phyloP scores from a whole-genome alignment of 192 early-diverging fungal genomes.

The Coemansia sp. region DNA sequence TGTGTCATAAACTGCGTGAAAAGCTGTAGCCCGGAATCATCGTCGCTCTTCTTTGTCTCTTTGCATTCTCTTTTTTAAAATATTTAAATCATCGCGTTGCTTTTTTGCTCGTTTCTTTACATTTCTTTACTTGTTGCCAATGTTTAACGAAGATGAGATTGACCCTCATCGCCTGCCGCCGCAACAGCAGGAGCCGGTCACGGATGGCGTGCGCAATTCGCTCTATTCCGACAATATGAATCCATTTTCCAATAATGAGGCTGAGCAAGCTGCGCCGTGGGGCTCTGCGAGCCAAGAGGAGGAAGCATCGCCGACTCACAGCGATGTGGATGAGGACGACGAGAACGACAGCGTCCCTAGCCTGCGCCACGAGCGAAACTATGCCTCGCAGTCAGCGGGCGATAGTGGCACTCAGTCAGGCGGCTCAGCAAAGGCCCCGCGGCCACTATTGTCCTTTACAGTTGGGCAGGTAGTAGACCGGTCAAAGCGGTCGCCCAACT shows the following conservation, averaged over 20 bases:
- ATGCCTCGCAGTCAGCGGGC: neutral
- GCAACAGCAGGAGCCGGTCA: neutral
- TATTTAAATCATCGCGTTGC: neutral
- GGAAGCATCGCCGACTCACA: neutral
- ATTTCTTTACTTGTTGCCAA: neutral
- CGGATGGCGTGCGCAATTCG: conserved; percentile 10
- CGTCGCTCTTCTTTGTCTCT: neutral
- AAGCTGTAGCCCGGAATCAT: neutral
- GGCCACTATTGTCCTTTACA: conserved; percentile 37
- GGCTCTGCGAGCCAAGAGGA: neutral
- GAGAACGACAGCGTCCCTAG: neutral
- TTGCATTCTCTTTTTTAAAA: neutral
- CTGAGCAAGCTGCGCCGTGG: conserved; percentile 13
- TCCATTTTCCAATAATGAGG: conserved; percentile 29
- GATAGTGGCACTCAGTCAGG: neutral
- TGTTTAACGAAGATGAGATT: conserved; percentile 38
- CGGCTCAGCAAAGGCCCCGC: neutral
- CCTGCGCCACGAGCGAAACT: neutral
- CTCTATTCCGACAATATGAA: conserved; percentile 19
- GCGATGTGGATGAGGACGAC: conserved; percentile 1
- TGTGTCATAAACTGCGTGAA: conserved; percentile 22
- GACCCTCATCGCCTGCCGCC: conserved; percentile 41
- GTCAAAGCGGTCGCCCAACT: conserved; percentile 39
- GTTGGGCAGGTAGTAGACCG: conserved; percentile 53
- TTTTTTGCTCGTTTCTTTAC: neutral